Conservation (phyloP, 2,329 filamentous ascomycete genomes). For the Chaetomiaceae sp. region DNA sequence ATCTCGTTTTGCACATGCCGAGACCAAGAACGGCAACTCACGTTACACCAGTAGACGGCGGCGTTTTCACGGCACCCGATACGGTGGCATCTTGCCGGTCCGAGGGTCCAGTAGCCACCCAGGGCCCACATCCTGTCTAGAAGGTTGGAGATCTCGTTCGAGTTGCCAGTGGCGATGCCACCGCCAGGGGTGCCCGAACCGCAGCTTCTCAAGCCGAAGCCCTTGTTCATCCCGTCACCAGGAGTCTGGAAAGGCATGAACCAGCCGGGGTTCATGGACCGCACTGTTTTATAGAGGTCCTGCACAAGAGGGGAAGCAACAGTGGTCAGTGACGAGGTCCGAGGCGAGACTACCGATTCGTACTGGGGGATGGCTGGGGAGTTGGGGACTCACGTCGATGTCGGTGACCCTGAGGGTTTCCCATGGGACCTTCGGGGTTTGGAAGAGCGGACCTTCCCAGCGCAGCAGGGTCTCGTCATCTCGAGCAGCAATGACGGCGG, state of each 20-base stretch:
- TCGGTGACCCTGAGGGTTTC: not conserved
- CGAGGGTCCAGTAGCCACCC: not conserved
- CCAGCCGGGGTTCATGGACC: not conserved
- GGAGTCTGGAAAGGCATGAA: not conserved
- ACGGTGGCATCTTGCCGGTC: not conserved
- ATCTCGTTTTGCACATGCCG: too few species aligned
- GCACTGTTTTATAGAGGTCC: constrained; percentile 2
- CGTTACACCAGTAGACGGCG: constrained; percentile 12
- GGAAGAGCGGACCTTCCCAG: not conserved
- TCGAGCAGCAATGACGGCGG: not conserved
- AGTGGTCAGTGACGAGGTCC: not conserved
- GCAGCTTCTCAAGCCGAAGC: not conserved
- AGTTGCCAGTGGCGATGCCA: constrained; percentile 5
- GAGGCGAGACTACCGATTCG: not conserved
- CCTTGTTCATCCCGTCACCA: not conserved
- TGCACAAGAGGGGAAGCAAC: not conserved
- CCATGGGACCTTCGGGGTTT: not conserved
- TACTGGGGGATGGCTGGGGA: too few species aligned
- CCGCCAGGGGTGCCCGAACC: not conserved
- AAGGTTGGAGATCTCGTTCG: not conserved
- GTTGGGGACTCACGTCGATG: not conserved
- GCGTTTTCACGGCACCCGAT: not conserved
- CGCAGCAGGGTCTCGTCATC: not conserved
- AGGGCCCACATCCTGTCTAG: not conserved
- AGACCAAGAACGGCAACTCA: not conserved